Percentiles rank a stretch among this genome's conserved stretches.
phyloP scores from a whole-genome alignment of 331 rosid species.

The Acacia pycnantha region DNA sequence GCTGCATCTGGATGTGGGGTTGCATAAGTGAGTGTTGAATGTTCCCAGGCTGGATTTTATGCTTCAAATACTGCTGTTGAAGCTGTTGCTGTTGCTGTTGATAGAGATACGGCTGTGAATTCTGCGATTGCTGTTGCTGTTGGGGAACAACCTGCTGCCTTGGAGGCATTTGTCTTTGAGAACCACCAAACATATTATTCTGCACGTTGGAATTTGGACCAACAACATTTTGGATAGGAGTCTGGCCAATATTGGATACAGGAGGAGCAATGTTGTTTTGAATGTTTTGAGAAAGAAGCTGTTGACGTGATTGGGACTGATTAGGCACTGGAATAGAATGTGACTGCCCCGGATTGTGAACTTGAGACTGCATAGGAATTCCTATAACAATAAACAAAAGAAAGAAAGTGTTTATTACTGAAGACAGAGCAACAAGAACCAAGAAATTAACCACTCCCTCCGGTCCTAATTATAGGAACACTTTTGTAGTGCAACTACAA shows the following conservation, averaged over 20 bases:
- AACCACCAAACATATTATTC: constrained; percentile 55
- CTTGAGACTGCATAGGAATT: constrained; percentile 56
- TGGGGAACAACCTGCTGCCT: constrained; percentile 71
- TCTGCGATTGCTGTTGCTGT: constrained; percentile 72
- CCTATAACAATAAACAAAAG: constrained; percentile 37
- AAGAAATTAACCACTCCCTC: background rate
- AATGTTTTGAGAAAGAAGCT: constrained; percentile 60
- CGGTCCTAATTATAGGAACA: too few species aligned
- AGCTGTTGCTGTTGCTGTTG: constrained; percentile 35
- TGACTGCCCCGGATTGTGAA: constrained; percentile 65
- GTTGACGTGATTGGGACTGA: constrained; percentile 72
- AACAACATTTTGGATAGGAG: constrained; percentile 58
- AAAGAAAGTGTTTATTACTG: constrained; percentile 3
- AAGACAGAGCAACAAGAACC: background rate
- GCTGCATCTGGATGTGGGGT: constrained; percentile 61
- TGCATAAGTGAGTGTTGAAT: constrained; percentile 31
- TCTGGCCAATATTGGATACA: constrained; percentile 59
- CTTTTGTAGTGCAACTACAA: too few species aligned
- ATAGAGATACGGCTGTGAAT: constrained; percentile 52
- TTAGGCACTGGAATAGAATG: constrained; percentile 54
- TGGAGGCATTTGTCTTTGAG: constrained; percentile 77
- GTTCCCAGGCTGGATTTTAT: constrained; percentile 39
- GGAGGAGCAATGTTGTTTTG: constrained; percentile 59
- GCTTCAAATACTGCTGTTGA: constrained; percentile 60
- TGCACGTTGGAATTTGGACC: constrained; percentile 62